Evolutionary conservation across 192 early-diverging fungal genomes (phyloP).

Genomic region (Backusella australiensis): DNA sequence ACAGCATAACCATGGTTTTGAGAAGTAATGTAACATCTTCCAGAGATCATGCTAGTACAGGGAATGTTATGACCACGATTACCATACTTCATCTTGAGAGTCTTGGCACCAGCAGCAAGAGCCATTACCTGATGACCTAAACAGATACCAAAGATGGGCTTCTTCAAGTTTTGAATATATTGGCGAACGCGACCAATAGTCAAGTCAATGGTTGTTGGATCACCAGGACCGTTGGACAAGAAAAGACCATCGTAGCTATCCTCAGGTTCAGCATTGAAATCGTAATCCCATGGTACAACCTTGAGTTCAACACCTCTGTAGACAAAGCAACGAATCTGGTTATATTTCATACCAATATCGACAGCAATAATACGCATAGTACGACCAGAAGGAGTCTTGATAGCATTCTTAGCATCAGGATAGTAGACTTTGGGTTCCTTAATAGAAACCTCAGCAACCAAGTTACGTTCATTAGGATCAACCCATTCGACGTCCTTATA

Average conservation of each 20-base stretch:
- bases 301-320: conserved; percentile 92
- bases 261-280: conserved; percentile 70
- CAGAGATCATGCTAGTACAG: conserved; percentile 93
- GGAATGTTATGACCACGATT: conserved; percentile 99
- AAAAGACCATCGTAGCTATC: conserved; percentile 85
- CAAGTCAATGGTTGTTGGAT: conserved; percentile 77
- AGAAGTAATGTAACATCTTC: conserved; percentile 97
- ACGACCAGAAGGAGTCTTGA: conserved; percentile 61
- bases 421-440: conserved; percentile 75
- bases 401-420: conserved; percentile 55
- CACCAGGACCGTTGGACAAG: conserved; percentile 96
- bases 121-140: conserved; percentile 96
- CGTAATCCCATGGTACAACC: conserved; percentile 97
- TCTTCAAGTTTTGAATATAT: conserved; percentile 66
- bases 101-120: conserved; percentile 88
- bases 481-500: conserved; percentile 86
- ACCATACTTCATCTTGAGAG: conserved; percentile 97
- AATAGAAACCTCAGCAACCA: conserved; percentile 95
- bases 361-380: conserved; percentile 85
- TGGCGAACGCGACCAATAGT: conserved; percentile 78
- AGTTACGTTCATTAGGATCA: conserved; percentile 91
- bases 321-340: conserved; percentile 98
- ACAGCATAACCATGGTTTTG: conserved; percentile 99
- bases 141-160: conserved; percentile 99
- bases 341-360: conserved; percentile 99